Evolutionary conservation across 2,329 filamentous ascomycete species (phyloP), one percentile per base, ranked within the genome.

Genomic region (Alternaria tenuissima): DNA sequence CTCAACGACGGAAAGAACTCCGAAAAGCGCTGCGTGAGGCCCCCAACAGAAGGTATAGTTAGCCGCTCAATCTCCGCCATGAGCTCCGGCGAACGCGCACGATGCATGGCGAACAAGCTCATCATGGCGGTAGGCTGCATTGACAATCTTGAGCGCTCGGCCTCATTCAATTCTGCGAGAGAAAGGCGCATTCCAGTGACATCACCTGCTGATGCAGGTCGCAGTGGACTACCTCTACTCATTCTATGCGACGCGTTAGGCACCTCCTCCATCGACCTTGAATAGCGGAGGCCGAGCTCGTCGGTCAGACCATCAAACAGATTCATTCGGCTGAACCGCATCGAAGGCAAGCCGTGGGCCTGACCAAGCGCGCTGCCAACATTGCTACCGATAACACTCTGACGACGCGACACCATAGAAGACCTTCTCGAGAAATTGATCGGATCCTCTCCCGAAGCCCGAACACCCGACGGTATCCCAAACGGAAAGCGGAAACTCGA

Each of bases 321-420:
- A 63, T 83, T 77, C 66, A 80, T 79, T 7, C 76, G 76, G 59
- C 82, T 84, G 71, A 84, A 84, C 61, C 83, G 80, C 61, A 84
- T 74, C 7, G 80, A 82, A 14, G 82, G 82, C 30, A 84, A 73
- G 14, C 79, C 76, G 55, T 78, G 75, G 41, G 75, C 75, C 43
- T 71, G 66, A 26, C 62, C 65, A 38, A 73, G 59, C 18, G 51
- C 66, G 41, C 58, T 68, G n/a, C 68, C 66, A 8, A 73, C 55
- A 18, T 48, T 69, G 46, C 61, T 68, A 24, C 69, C 66, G 8
- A 73, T 46, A 24, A 46, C 69, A 44, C 68, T 70, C 51, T 52
- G 62, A 9, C 57, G 66, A 44, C 62, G 58, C 43, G 73, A 75
- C 41, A 57, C 61, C 38, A 55, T 61, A 5, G 72, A 74, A 12